These are phyloP conservation scores for Plectosphaerella cucumerina DNA, from an alignment of 2,329 filamentous ascomycete genomes.

Conservation along the genomic window DNA sequence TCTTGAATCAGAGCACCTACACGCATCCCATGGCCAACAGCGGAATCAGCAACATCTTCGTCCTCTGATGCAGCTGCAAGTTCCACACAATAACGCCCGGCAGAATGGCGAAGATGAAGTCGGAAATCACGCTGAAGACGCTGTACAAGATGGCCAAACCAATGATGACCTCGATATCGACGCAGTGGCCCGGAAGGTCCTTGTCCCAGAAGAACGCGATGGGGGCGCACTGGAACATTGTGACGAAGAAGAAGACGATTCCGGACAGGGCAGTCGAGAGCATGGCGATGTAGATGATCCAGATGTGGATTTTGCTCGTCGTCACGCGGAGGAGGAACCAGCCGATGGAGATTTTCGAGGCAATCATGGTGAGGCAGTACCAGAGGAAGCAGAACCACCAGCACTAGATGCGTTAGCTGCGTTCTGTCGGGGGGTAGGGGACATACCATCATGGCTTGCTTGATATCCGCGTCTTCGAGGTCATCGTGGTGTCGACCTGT, in stretches of 20 bases:
- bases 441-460: slow-evolving; percentile 29
- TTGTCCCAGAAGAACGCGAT: slow-evolving; percentile 24
- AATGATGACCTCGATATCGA: slow-evolving; percentile 40
- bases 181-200: slow-evolving; percentile 21
- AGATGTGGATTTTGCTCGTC: slow-evolving; percentile 12
- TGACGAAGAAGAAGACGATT: slow-evolving; percentile 25
- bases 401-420: slow-evolving; percentile 13
- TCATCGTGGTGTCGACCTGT: slow-evolving; percentile 34
- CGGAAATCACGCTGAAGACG: slow-evolving; percentile 41
- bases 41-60: slow-evolving; percentile 46
- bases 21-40: slow-evolving; percentile 54
- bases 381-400: slow-evolving; percentile 35
- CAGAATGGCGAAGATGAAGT: slow-evolving; percentile 47
- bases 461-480: slow-evolving; percentile 18
- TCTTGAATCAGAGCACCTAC: slow-evolving; percentile 19
- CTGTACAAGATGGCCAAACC: slow-evolving; percentile 50
- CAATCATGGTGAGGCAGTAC: slow-evolving; percentile 31
- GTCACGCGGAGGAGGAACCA: slow-evolving; percentile 20
- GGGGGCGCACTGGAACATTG: slow-evolving; percentile 22
- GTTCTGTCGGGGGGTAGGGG: background rate
- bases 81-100: slow-evolving; percentile 51
- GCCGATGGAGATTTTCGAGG: slow-evolving; percentile 21
- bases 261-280: slow-evolving; percentile 19
- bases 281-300: slow-evolving; percentile 24
- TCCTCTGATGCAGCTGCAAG: slow-evolving; percentile 47